Evolutionary conservation across 306 rosid species (phyloP).

Genomic region (Pueraria montana): DNA sequence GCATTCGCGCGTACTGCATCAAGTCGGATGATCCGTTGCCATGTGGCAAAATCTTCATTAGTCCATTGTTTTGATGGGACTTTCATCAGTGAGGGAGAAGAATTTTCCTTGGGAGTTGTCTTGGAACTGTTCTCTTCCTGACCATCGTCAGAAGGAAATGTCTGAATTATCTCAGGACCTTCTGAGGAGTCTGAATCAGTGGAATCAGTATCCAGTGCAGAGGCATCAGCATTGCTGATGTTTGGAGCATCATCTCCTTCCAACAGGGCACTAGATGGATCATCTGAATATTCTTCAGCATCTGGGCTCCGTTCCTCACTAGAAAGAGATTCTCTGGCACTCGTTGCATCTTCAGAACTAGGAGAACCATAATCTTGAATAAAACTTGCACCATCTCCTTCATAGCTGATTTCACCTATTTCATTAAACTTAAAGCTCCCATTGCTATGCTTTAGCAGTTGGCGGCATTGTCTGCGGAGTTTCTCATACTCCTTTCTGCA

Average conservation of each 20-base stretch:
- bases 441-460: constrained; percentile 63
- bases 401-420: constrained; percentile 60
- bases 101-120: constrained; percentile 60
- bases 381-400: constrained; percentile 65
- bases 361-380: constrained; percentile 80
- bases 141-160: constrained; percentile 68
- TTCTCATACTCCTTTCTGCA: constrained; percentile 89
- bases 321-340: constrained; percentile 93
- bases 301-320: constrained; percentile 83
- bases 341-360: constrained; percentile 92
- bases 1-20: constrained; percentile 94
- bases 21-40: constrained; percentile 97
- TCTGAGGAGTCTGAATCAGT: constrained; percentile 93
- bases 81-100: constrained; percentile 64
- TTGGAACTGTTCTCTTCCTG: constrained; percentile 67
- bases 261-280: constrained; percentile 72
- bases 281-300: constrained; percentile 74
- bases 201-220: constrained; percentile 72
- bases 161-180: constrained; percentile 78
- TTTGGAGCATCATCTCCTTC: constrained; percentile 73
- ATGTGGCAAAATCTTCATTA: constrained; percentile 86
- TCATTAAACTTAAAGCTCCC: constrained; percentile 71
- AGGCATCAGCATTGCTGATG: constrained; percentile 69
- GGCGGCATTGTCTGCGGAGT: constrained; percentile 84
- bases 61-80: constrained; percentile 59